These are phyloP conservation scores for Allantophomopsis lycopodina DNA, from an alignment of 2,329 filamentous ascomycete species.

Conservation along the genomic window DNA sequence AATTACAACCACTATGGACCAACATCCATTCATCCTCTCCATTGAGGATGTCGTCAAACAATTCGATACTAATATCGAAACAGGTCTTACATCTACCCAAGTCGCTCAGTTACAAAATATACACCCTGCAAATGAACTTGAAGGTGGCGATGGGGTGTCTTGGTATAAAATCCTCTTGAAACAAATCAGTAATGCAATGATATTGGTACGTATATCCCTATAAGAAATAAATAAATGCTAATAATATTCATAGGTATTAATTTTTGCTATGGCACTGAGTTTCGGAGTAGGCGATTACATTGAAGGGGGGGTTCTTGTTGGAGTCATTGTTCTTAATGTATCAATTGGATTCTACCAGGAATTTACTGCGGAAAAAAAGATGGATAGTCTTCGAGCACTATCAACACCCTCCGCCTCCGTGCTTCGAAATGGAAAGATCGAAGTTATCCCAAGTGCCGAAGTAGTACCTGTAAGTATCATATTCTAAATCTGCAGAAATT, in stretches of 20 bases:
- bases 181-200: conserved; percentile 69
- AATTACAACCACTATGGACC: conserved; percentile 6
- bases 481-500: neutral
- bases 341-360: conserved; percentile 45
- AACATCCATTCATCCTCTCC: conserved; percentile 46
- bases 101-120: conserved; percentile 42
- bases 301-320: conserved; percentile 43
- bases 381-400: conserved; percentile 38
- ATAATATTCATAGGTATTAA: conserved; percentile 14
- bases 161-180: conserved; percentile 61
- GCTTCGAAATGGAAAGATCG: conserved; percentile 37
- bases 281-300: conserved; percentile 41
- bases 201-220: conserved; percentile 35
- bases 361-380: conserved; percentile 44
- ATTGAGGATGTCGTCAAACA: conserved; percentile 47
- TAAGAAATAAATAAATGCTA: conserved; percentile 28
- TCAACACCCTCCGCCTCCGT: conserved; percentile 41
- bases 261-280: conserved; percentile 21
- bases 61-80: conserved; percentile 50
- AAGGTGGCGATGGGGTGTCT: conserved; percentile 52
- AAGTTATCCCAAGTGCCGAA: conserved; percentile 14
- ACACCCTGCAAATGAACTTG: conserved; percentile 57
- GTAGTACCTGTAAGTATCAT: conserved; percentile 3
- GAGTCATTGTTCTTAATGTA: conserved; percentile 43
- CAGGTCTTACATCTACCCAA: conserved; percentile 47